Conservation (phyloP, 2,329 filamentous ascomycete species). For the Knufia petricola region DNA sequence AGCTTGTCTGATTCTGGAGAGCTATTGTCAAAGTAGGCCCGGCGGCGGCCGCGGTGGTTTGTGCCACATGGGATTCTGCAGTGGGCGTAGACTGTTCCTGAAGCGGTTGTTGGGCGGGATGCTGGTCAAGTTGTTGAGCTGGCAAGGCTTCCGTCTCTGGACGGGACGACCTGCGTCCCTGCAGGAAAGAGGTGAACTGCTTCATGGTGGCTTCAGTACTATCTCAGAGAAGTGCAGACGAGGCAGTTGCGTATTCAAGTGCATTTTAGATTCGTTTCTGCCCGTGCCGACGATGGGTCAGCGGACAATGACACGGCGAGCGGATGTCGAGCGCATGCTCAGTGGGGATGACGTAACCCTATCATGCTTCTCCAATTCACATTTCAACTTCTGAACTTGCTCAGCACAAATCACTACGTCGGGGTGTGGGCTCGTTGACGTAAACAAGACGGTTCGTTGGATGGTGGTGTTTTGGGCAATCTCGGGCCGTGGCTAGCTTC, state of each 20-base stretch:
- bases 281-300: not conserved
- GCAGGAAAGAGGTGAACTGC: slow-evolving; percentile 2
- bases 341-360: slow-evolving; percentile 6
- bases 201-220: slow-evolving; percentile 6
- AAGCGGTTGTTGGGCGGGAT: slow-evolving; percentile 1
- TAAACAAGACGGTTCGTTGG: not conserved
- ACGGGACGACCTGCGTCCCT: not conserved
- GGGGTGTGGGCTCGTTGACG: not conserved
- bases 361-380: no score
- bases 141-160: not conserved
- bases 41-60: slow-evolving; percentile 9
- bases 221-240: not conserved
- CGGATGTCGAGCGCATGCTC: not conserved
- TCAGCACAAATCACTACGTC: not conserved
- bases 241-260: not conserved
- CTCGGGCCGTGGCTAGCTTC: not conserved
- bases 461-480: not conserved
- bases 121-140: not conserved
- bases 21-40: slow-evolving; percentile 47
- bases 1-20: slow-evolving; percentile 56
- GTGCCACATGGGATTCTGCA: slow-evolving; percentile 10
- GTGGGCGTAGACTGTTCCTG: slow-evolving; percentile 6
- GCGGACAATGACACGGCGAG: not conserved
- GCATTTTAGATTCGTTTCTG: not conserved
- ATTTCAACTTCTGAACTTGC: no score